These are phyloP conservation scores for Eucalyptus curtisii DNA, from an alignment of 345 rosid species.

Conservation along the genomic window DNA sequence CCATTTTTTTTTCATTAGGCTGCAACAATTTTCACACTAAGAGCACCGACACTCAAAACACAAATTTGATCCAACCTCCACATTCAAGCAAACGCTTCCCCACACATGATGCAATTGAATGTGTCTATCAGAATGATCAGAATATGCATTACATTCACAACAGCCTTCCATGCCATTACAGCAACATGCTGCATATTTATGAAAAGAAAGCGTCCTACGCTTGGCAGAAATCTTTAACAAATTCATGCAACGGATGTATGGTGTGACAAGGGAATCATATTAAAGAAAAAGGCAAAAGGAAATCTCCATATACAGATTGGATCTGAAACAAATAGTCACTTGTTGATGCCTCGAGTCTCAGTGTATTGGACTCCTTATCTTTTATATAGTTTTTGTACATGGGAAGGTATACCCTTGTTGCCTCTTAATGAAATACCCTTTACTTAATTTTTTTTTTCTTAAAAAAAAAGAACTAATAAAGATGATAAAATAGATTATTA, in stretches of 20 bases:
- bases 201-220: background rate
- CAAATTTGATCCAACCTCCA: background rate
- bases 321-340: background rate
- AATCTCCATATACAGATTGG: background rate
- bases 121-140: background rate
- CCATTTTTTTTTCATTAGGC: background rate
- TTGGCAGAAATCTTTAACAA: background rate
- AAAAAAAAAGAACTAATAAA: background rate
- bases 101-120: background rate
- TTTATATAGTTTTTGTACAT: background rate
- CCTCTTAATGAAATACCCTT: background rate
- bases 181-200: background rate
- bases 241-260: background rate
- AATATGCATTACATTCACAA: background rate
- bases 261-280: background rate
- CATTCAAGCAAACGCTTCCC: background rate
- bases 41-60: background rate
- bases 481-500: background rate
- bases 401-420: background rate
- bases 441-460: too few relatives aligned
- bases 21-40: background rate
- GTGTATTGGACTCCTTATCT: background rate
- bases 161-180: background rate
- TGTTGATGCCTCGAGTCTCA: background rate
- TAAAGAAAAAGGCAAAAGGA: background rate